Conservation (phyloP, 192 early-diverging fungal species). For the Gamsiella multidivaricata region DNA sequence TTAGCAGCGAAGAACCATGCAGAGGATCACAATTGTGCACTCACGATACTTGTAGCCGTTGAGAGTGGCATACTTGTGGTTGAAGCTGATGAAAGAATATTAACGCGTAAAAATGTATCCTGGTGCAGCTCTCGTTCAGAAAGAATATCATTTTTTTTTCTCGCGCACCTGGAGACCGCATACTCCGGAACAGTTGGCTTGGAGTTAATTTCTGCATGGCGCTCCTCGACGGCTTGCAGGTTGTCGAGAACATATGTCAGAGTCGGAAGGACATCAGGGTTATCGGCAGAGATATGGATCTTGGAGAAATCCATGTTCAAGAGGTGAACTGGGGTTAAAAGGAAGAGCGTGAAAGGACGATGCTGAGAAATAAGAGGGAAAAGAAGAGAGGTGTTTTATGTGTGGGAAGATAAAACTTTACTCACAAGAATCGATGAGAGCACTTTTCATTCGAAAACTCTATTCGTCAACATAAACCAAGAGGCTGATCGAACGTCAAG, state of each 20-base stretch:
- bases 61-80: conserved; percentile 19
- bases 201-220: not conserved
- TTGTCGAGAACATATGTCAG: not conserved
- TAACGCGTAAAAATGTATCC: not conserved
- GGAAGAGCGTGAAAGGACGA: too few species aligned
- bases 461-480: too few species aligned
- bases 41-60: conserved; percentile 22
- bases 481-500: too few species aligned
- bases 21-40: too few species aligned
- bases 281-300: too few species aligned
- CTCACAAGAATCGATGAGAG: too few species aligned
- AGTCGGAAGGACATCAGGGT: not conserved
- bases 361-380: not conserved
- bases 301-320: too few species aligned
- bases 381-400: not conserved
- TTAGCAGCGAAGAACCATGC: too few species aligned
- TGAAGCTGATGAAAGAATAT: conserved; percentile 13
- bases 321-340: too few species aligned
- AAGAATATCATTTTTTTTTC: not conserved
- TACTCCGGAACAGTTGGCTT: conserved; percentile 12
- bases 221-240: not conserved
- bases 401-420: too few species aligned
- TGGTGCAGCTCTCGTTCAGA: too few species aligned
- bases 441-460: too few species aligned
- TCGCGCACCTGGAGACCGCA: conserved; percentile 5